Conservation (phyloP, 1,284 basidiomycete species). For the Ganoderma meredithae region DNA sequence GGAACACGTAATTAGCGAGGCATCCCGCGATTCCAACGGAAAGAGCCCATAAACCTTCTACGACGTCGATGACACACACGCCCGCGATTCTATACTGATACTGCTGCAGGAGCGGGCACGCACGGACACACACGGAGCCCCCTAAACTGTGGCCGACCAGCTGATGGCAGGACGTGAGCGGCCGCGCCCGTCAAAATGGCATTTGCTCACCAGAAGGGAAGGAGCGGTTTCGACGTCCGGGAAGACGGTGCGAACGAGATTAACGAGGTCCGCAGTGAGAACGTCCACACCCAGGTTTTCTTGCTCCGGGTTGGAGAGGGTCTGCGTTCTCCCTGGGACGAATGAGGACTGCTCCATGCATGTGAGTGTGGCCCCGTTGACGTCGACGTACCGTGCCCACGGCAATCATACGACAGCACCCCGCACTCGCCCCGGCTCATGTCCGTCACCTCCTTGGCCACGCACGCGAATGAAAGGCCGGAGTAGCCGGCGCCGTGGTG, state of each 20-base stretch:
- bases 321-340: constrained; percentile 39
- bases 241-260: constrained; percentile 73
- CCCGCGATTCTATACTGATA: constrained; percentile 80
- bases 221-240: constrained; percentile 71
- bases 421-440: constrained; percentile 80
- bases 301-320: constrained; percentile 46
- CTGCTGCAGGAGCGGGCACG: constrained; percentile 71
- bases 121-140: constrained; percentile 83
- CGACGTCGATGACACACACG: constrained; percentile 92
- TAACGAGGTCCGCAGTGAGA: constrained; percentile 76
- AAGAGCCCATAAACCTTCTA: constrained; percentile 74
- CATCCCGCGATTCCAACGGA: constrained; percentile 17
- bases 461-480: constrained; percentile 87
- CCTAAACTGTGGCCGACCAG: constrained; percentile 93
- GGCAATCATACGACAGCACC: constrained; percentile 83
- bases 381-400: constrained; percentile 75
- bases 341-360: constrained; percentile 11
- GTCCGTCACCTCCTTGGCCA: constrained; percentile 79
- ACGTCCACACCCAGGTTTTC: constrained; percentile 79
- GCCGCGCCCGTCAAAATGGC: background rate
- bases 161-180: constrained; percentile 53
- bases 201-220: constrained; percentile 69
- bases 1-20: constrained; percentile 5
- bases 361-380: fast-evolving
- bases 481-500: constrained; percentile 96